phyloP scores from a whole-genome alignment of 2,329 filamentous ascomycete genomes.

The Kalmusia sp. region DNA sequence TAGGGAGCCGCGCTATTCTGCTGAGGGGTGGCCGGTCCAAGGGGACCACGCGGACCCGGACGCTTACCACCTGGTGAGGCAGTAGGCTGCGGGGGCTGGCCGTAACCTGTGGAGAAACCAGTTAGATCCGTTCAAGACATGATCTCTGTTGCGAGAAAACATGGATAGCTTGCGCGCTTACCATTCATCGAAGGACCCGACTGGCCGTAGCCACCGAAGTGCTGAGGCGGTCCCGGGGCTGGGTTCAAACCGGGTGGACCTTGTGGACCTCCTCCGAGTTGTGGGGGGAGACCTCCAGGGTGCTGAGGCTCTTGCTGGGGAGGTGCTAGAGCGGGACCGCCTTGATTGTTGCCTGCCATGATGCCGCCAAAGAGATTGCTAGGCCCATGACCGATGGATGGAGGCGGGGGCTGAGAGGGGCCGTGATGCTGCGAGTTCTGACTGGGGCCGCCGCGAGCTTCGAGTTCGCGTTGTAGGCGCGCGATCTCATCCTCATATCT shows the following conservation, averaged over 20 bases:
- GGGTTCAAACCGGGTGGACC: constrained; percentile 72
- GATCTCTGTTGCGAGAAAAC: neutral
- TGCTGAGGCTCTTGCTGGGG: constrained; percentile 69
- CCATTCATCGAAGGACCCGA: constrained; percentile 69
- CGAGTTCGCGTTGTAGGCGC: constrained; percentile 86
- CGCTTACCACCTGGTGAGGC: constrained; percentile 85
- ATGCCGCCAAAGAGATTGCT: constrained; percentile 95
- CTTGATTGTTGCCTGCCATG: constrained; percentile 88
- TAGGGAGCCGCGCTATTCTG: constrained; percentile 89
- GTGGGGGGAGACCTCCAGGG: constrained; percentile 64
- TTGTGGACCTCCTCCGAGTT: constrained; percentile 75
- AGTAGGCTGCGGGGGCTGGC: constrained; percentile 82
- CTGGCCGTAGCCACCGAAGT: constrained; percentile 76
- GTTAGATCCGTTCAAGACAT: neutral
- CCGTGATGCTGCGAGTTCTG: constrained; percentile 78
- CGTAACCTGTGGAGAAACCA: constrained; percentile 66
- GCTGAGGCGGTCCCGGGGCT: constrained; percentile 66
- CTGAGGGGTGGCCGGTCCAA: constrained; percentile 85
- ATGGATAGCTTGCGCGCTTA: constrained; percentile 46
- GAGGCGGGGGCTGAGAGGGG: constrained; percentile 83
- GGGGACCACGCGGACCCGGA: constrained; percentile 66
- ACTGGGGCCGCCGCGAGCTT: constrained; percentile 69
- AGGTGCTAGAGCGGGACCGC: constrained; percentile 79
- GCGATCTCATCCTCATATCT: constrained; percentile 95
- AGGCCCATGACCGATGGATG: constrained; percentile 82